Conservation (phyloP, 2,329 filamentous ascomycete species). For the Dissoconium aciculare region DNA sequence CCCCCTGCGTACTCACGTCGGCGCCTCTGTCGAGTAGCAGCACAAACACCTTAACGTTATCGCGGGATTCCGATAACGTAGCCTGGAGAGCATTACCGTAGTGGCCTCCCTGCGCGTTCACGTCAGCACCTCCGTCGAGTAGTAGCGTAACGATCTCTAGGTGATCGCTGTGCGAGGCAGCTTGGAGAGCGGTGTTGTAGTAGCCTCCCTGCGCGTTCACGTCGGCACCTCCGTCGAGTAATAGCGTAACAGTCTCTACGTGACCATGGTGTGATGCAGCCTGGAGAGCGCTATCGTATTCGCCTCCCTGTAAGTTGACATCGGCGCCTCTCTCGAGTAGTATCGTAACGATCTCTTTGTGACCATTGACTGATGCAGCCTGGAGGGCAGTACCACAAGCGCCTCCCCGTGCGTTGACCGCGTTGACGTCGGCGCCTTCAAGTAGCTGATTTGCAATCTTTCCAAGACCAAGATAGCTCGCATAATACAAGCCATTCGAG, state of each 20-base stretch:
- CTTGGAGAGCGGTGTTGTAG: slow-evolving; percentile 4
- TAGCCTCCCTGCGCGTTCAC: too few species aligned
- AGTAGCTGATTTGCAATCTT: slow-evolving; percentile 1
- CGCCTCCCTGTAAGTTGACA: background rate
- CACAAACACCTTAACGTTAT: slow-evolving; percentile 3
- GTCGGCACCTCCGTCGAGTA: slow-evolving; percentile 1
- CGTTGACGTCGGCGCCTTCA: slow-evolving; percentile 2
- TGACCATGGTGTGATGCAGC: background rate
- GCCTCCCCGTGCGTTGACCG: background rate
- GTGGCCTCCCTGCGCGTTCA: too few species aligned
- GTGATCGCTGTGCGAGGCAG: slow-evolving; percentile 4
- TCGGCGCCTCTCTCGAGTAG: background rate
- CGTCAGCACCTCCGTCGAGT: slow-evolving; percentile 3
- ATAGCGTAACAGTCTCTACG: background rate
- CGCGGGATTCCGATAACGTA: background rate
- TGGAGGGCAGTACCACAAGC: background rate
- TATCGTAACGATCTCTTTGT: background rate
- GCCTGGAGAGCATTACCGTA: slow-evolving; percentile 2
- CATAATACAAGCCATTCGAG: slow-evolving; percentile 2
- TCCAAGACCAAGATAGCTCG: slow-evolving; percentile 3
- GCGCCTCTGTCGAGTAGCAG: slow-evolving; percentile 7
- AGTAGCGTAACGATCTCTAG: slow-evolving; percentile 1
- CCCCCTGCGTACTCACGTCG: slow-evolving; percentile 7
- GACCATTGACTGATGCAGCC: background rate
- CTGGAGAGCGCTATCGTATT: background rate